Evolutionary conservation across 129 eudicot species (phyloP).

Genomic region (Tanacetum coccineum): DNA sequence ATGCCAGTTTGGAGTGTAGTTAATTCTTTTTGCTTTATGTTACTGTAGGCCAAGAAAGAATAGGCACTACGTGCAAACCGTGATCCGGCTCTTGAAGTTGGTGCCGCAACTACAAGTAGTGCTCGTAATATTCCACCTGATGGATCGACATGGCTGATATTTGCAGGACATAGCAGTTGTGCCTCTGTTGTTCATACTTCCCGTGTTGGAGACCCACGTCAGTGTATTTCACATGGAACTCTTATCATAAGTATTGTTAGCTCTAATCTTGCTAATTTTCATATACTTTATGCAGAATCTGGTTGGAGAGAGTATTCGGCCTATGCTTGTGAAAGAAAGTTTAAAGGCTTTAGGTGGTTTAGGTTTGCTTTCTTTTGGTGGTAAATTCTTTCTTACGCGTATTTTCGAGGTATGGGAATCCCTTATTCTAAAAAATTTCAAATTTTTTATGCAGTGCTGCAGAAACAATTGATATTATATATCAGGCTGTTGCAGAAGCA

Average conservation of each 20-base stretch:
- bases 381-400: slow-evolving; percentile 77
- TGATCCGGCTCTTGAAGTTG: slow-evolving; percentile 42
- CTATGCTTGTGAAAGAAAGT: slow-evolving; percentile 87
- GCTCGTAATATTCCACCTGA: too few species aligned
- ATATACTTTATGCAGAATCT: slow-evolving; percentile 43
- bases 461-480: slow-evolving; percentile 21
- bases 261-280: slow-evolving; percentile 3
- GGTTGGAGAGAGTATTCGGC: slow-evolving; percentile 76
- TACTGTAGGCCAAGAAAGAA: slow-evolving; percentile 40
- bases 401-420: slow-evolving; percentile 71
- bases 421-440: not conserved
- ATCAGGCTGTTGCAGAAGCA: slow-evolving; percentile 90
- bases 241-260: not conserved
- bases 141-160: slow-evolving; percentile 31
- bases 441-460: slow-evolving; percentile 10
- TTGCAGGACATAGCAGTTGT: slow-evolving; percentile 98
- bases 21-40: not conserved
- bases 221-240: not conserved
- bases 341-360: slow-evolving; percentile 86
- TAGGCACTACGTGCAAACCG: slow-evolving; percentile 33
- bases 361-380: slow-evolving; percentile 91
- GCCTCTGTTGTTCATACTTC: slow-evolving; percentile 93
- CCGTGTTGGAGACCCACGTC: slow-evolving; percentile 95
- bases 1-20: not conserved
- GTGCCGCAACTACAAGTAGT: too few species aligned